Conservation (phyloP, 2,329 filamentous ascomycete genomes). For the Teratosphaeria viscida region DNA sequence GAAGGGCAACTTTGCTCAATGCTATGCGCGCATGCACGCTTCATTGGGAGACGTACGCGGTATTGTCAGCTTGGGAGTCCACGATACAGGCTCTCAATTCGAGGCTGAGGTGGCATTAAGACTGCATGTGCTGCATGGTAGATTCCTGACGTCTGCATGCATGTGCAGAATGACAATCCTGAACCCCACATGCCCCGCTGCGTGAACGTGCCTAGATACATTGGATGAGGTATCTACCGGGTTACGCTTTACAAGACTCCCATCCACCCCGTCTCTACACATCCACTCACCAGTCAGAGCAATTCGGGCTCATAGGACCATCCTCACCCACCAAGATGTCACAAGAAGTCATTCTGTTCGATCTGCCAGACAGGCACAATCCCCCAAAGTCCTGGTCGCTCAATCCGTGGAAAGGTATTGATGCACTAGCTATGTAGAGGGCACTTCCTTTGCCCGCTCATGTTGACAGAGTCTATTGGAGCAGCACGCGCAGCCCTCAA, state of each 20-base stretch:
- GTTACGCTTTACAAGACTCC: not conserved
- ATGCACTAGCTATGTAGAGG: not conserved
- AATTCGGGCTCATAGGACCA: not conserved
- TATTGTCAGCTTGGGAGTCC: too few species aligned
- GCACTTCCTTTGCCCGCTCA: not conserved
- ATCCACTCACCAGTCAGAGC: not conserved
- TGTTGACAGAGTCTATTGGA: not conserved
- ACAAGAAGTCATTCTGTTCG: slow-evolving; percentile 46
- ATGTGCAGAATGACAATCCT: too few species aligned
- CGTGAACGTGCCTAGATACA: not conserved
- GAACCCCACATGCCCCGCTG: not conserved
- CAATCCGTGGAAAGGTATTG: slow-evolving; percentile 61
- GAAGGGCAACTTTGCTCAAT: too few species aligned
- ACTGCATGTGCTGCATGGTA: too few species aligned
- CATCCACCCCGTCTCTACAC: not conserved
- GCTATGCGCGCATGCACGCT: too few species aligned
- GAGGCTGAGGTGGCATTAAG: too few species aligned
- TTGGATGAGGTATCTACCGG: too few species aligned
- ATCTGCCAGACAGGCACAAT: slow-evolving; percentile 46
- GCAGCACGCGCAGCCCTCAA: slow-evolving; percentile 55
- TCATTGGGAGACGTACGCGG: too few species aligned
- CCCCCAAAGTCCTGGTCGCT: slow-evolving; percentile 48
- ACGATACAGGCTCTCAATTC: too few species aligned
- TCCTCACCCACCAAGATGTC: slow-evolving; percentile 9
- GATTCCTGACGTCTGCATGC: too few species aligned